Base-by-base conservation (phyloP, 2,329 filamentous ascomycete genomes). In the Colletotrichum sp. region DNA sequence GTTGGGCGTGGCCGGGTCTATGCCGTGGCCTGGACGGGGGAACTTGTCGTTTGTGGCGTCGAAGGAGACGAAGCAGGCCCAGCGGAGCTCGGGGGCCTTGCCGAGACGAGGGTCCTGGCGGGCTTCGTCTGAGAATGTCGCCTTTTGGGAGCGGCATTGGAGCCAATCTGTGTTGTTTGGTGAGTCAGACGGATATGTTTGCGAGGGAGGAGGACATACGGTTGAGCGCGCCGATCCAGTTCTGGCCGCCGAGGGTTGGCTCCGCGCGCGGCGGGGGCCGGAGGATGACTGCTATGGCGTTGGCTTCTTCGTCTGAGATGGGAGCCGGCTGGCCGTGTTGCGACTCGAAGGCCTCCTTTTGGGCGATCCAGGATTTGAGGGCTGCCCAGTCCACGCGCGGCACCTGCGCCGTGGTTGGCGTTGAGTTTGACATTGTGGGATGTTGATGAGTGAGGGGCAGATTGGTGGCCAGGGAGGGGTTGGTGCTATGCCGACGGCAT, bases 221-320 rank as follows among this genome's bases (percentile, higher is more conserved):
- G 65, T 81, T 79, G 15, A 88, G 77, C 8, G 83, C 26, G n/a
- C 85, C 83, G 36, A 88, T 67, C 83, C 85, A 88, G 79, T 88
- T 85, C 1, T 64, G 76, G 1, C 81, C 77, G 2, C 76, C 81
- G 10, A 84, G 1, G 7, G 80, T 79, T 5, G 80, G 80, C 28
- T 82, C 82, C 3, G 75, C 21, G 9, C 60, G 70, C 38, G 68
- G 66, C 16, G 74, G 66, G 26, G 76, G 80, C 3, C 79, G 76
- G 68, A 86, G 81, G 61, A 91, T 82, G 7, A 83, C 80, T 1
- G 83, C 80, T 30, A 91, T 79, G 18, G 87, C 85, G 52, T 82
- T 80, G 12, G 82, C 79, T 78, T 90, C 84, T 6, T 79, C 77
- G 6, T 81, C 80, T 0, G 84, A 83, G 34, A 90, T 78, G 1